Base-by-base conservation (phyloP, 352 stramenopile species). In the Aphanomyces euteiches region DNA sequence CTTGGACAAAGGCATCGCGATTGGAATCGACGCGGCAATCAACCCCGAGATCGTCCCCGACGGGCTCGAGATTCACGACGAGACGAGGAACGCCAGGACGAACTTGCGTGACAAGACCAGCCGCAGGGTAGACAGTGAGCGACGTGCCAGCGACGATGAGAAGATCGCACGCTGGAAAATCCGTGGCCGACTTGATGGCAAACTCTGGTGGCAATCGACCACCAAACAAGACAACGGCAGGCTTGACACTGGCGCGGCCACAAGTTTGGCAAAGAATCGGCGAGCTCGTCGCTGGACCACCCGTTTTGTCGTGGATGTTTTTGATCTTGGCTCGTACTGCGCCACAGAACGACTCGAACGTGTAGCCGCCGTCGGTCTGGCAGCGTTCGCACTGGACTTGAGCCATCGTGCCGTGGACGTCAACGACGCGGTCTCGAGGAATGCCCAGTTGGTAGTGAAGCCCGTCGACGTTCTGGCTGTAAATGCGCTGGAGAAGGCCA, bases 401-500 rank as follows among this genome's bases (percentile, higher is more conserved):
- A 57, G 77, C 78, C 76, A 90, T 84, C 13, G 74, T 78, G 12
- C 83, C 83, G 66, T 90, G 83, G 5, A 87, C 80, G 57, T 75
- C 72, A 45, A 88, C 75, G 19, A 86, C 72, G 61, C 81, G 82
- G 10, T 83, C 75, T 8, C 77, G 78, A 7, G 87, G 67, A 36
- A 70, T 50, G 4, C 64, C 72, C 54, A 73, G 78, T 75, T 87
- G 79, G 56, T 78, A 69, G 67, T 85, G 78, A 17, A 90, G 64
- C 45, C 83, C 83, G 74, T 90, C 83, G 73, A 90, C 88, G 67
- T 90, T 90, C 73, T 90, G 83, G 1, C 79, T 88, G 64, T 87
- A 87, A 48, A 87, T 53, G 34, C 83, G 74, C 5, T 75, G 78
- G 21, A 90, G 66, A 71, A 87, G 87, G 3, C 78, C 71, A 34